phyloP scores from a whole-genome alignment of 495 filamentous ascomycete species.

The Penicillium waksmanii region DNA sequence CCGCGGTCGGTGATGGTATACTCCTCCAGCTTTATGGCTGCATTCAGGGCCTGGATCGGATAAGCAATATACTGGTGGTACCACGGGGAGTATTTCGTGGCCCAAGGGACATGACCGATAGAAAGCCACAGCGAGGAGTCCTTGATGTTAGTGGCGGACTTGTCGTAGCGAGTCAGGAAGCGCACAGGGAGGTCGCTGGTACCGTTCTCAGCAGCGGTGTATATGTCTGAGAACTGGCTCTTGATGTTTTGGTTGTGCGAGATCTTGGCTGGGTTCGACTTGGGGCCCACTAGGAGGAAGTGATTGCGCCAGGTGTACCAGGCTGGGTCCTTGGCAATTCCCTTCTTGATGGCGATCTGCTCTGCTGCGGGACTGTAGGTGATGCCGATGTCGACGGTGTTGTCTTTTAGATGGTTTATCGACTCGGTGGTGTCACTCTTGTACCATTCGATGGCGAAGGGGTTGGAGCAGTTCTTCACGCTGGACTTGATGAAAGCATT shows the following conservation, averaged over 20 bases:
- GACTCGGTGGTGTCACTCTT: conserved; percentile 45
- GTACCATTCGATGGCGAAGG: conserved; percentile 45
- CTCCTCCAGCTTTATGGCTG: conserved; percentile 38
- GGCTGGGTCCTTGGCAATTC: conserved; percentile 30
- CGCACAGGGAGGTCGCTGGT: conserved; percentile 23
- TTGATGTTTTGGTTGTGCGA: conserved; percentile 24
- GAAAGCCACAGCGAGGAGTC: conserved; percentile 47
- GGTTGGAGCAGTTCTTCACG: conserved; percentile 28
- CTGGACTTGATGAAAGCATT: conserved; percentile 40
- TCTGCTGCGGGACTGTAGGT: conserved; percentile 48
- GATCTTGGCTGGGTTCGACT: conserved; percentile 36
- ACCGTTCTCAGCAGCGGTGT: conserved; percentile 26
- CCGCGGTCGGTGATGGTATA: conserved; percentile 51
- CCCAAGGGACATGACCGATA: conserved; percentile 51
- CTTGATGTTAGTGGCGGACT: conserved; percentile 52
- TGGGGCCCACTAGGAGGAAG: conserved; percentile 41
- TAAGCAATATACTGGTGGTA: conserved; percentile 51
- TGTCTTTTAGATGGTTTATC: conserved; percentile 41
- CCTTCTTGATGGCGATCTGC: conserved; percentile 36
- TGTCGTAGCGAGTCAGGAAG: conserved; percentile 49
- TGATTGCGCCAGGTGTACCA: conserved; percentile 47
- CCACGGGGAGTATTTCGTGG: conserved; percentile 44
- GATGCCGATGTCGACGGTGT: conserved; percentile 43
- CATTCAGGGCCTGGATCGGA: conserved; percentile 44
- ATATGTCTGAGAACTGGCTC: conserved; percentile 36